These are phyloP conservation scores for Trichoderma sp. DNA, from an alignment of 2,329 filamentous ascomycete species.

Conservation along the genomic window DNA sequence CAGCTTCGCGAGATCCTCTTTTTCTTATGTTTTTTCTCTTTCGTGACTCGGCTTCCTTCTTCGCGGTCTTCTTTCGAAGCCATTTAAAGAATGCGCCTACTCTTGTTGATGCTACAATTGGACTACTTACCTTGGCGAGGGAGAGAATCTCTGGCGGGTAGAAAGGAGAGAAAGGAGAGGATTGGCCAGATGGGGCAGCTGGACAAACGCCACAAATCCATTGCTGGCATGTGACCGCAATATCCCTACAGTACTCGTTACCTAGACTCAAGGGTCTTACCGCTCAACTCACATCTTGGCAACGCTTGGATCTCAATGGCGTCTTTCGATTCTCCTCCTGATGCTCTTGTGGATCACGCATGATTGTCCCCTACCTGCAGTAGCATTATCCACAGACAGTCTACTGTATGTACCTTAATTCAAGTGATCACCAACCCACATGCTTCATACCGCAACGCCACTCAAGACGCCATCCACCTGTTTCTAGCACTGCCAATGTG, in stretches of 20 bases:
- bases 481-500: neutral
- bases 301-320: neutral
- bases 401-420: neutral
- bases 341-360: neutral
- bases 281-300: neutral
- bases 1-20: neutral
- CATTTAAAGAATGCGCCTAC: neutral
- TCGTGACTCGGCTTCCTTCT: constrained; percentile 5
- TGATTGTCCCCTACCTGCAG: neutral
- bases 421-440: neutral
- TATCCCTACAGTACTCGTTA: neutral
- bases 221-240: neutral
- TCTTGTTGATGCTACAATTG: neutral
- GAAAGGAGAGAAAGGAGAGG: neutral
- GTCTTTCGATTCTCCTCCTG: neutral
- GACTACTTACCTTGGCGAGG: neutral
- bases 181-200: neutral
- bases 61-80: neutral
- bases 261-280: neutral
- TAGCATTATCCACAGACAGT: neutral
- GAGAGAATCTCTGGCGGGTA: neutral
- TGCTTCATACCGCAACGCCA: constrained; percentile 7
- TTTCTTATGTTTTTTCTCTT: neutral
- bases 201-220: too few relatives aligned
- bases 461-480: neutral